Conservation (phyloP, 768 basidiomycete species). For the Neoboletus brunneissimus region DNA sequence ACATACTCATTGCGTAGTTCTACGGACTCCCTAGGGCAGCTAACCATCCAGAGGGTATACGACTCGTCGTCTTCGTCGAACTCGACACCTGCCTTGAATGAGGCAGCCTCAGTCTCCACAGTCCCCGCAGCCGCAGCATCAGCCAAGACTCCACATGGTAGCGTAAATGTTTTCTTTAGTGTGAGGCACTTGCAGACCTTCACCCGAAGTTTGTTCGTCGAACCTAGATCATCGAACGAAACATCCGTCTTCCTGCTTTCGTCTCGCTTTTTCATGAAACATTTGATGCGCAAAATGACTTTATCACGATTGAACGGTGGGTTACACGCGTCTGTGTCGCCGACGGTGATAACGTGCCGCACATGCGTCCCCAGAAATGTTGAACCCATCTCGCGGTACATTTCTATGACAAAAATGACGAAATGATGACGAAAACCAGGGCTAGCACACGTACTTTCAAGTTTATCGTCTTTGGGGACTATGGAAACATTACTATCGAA, state of each 20-base stretch:
- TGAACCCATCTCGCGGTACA: constrained; percentile 12
- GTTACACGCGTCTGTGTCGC: not conserved
- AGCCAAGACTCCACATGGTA: constrained; percentile 5
- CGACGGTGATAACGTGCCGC: not conserved
- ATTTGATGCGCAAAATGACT: constrained; percentile 2
- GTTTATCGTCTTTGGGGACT: constrained; percentile 4
- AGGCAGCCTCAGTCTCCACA: not conserved
- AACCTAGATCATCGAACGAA: not conserved
- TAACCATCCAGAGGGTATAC: constrained; percentile 12
- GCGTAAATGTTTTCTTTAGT: constrained; percentile 5
- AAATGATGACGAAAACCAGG: not conserved
- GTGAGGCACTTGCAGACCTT: constrained; percentile 1
- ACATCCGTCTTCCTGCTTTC: not conserved
- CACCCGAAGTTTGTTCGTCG: not conserved
- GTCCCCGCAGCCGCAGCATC: not conserved
- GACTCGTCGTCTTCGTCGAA: not conserved
- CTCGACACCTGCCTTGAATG: constrained; percentile 5
- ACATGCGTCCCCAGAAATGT: constrained; percentile 9
- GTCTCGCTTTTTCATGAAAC: constrained; percentile 10
- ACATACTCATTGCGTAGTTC: constrained; percentile 9
- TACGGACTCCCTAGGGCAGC: not conserved
- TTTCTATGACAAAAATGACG: not conserved
- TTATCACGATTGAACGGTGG: not conserved
- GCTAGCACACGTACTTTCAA: constrained; percentile 5
- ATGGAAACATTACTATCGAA: constrained; percentile 2